Conservation (phyloP, 1,284 basidiomycete species). For the Ganoderma leucocontextum region DNA sequence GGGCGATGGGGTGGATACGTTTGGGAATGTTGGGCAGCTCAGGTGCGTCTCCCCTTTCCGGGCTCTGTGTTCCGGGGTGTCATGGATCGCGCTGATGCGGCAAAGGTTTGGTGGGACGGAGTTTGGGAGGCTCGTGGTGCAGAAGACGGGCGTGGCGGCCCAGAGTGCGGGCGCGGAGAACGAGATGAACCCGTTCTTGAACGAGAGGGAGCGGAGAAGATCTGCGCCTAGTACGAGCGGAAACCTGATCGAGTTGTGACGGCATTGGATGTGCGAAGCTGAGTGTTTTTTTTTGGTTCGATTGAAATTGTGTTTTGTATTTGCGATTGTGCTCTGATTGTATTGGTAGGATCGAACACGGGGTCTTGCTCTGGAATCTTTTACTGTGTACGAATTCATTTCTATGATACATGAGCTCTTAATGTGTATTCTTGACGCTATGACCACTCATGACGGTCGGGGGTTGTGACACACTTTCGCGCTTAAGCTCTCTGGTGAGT, state of each 20-base stretch:
- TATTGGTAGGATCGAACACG: neutral
- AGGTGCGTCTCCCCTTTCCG: constrained; percentile 73
- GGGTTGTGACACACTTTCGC: neutral
- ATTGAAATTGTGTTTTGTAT: neutral
- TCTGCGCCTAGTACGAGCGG: neutral
- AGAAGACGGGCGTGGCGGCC: constrained; percentile 58
- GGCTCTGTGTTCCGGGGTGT: constrained; percentile 75
- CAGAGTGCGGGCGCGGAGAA: constrained; percentile 4
- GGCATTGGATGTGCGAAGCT: neutral
- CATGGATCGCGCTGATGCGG: constrained; percentile 25
- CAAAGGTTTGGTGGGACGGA: constrained; percentile 69
- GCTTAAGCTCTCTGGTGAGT: neutral
- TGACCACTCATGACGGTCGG: neutral
- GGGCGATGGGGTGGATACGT: constrained; percentile 45
- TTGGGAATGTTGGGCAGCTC: constrained; percentile 43
- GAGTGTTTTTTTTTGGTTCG: neutral
- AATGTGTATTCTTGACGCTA: neutral
- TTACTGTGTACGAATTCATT: neutral
- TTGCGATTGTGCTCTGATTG: neutral
- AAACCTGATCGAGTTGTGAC: neutral
- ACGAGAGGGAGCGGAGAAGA: constrained; percentile 4
- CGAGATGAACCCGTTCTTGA: constrained; percentile 10
- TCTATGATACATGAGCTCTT: neutral
- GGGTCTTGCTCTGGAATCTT: neutral
- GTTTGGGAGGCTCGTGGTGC: constrained; percentile 61